A percentile compares a stretch with the other conserved stretches of the same genome.
These are phyloP conservation scores for Phymatotrichopsis omnivora DNA, from an alignment of 2,329 filamentous ascomycete species.

Conservation along the genomic window DNA sequence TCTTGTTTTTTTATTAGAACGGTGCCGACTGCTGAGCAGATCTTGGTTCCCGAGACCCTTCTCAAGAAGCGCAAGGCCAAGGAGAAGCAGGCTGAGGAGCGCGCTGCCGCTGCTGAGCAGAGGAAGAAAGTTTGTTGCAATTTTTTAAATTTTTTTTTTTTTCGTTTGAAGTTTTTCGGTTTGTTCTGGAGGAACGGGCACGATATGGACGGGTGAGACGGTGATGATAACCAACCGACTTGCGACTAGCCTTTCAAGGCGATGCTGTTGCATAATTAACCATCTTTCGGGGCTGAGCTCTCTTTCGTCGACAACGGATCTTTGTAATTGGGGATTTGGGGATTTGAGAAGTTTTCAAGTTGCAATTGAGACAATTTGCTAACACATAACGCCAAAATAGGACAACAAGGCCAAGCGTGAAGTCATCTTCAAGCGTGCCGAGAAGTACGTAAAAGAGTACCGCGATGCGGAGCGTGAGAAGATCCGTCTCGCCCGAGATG, in stretches of 20 bases:
- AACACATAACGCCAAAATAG: conserved; percentile 43
- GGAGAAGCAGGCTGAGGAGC: conserved; percentile 96
- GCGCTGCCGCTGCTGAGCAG: conserved; percentile 67
- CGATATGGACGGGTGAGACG: conserved; percentile 37
- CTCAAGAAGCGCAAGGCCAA: conserved; percentile 99
- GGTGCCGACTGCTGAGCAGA: conserved; percentile 87
- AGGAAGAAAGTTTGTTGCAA: conserved; percentile 87
- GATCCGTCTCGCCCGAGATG: conserved; percentile 78
- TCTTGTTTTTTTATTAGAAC: conserved; percentile 51
- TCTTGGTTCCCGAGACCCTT: conserved; percentile 97
- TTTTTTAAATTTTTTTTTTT: conserved; percentile 24
- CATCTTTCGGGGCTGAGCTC: conserved; percentile 98
- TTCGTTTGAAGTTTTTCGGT: background rate
- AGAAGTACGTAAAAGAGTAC: conserved; percentile 99
- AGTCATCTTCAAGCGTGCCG: conserved; percentile 99
- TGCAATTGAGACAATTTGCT: conserved; percentile 33
- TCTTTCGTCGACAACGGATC: conserved; percentile 5
- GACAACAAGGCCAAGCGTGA: conserved; percentile 97
- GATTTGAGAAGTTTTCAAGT: too few relatives aligned
- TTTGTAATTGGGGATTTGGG: background rate
- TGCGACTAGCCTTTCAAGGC: conserved; percentile 83
- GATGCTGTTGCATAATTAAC: conserved; percentile 97
- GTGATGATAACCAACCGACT: conserved; percentile 80
- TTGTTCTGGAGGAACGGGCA: conserved; percentile 14
- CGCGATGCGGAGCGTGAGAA: conserved; percentile 97